Base-by-base conservation (phyloP, 2,329 filamentous ascomycete genomes). In the Xylariaceae sp. region DNA sequence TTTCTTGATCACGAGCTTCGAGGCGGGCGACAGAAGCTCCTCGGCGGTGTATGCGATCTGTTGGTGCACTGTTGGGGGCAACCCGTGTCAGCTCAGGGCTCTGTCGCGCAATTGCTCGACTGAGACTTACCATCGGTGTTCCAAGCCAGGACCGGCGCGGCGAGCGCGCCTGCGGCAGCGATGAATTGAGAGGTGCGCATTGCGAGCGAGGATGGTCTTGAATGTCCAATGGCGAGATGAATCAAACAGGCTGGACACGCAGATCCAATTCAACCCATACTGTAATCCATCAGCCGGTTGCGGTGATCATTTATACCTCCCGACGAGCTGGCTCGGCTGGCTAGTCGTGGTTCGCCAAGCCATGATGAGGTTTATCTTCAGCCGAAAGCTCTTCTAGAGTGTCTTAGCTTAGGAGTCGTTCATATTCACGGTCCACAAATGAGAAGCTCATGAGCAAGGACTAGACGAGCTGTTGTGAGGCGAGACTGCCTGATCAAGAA, bases 1-100 rank as follows among this genome's bases (percentile, higher is more conserved):
- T 1, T 53, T 49, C 50, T 68, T 65, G 52, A 73, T 61, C 44
- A 58, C 46, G 39, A 35, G 19, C 38, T 51, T 50, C 11, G 56
- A 50, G 36, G 51, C 44, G 31, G 55, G 54, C 14, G 55, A 52
- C 17, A 58, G 47, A 41, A 58, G 51, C 32, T 58, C 52, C n/a
- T 58, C 56, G 14, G 56, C 56, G 19, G 55, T 45, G 30, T 57
- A 58, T 6, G 50, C 56, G 41, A 58, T 58, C 43, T 58, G 56
- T 30, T 58, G 56, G 45, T 58, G 56, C 6, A 58, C 56, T 58
- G 15, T 39, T 36, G 22, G 35, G 11, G 18, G 14, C 11, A 31
- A 17, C n/a, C 12, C n/a, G 5, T 11, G 44, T 50, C 42, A 49
- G 41, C 44, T 17, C 17, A 15, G 27, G n/a, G 3, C 22, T 27